Conservation (phyloP, 495 filamentous ascomycete genomes). For the Aspergillus leporis region DNA sequence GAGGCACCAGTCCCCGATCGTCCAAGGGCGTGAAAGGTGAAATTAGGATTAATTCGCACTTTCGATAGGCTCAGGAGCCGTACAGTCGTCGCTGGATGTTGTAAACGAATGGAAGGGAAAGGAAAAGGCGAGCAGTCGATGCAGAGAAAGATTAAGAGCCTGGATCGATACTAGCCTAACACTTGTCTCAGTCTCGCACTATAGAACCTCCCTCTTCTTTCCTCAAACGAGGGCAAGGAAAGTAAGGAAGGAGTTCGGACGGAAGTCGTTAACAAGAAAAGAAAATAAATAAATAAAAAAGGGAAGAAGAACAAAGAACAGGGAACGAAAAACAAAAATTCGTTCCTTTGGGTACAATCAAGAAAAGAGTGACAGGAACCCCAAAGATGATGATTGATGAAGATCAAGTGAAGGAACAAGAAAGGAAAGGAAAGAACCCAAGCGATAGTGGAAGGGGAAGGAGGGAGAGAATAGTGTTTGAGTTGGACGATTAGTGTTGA, state of each 20-base stretch:
- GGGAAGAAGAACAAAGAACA: not conserved
- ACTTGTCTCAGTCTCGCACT: conserved; percentile 20
- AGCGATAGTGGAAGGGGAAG: conserved; percentile 29
- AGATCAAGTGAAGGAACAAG: conserved; percentile 24
- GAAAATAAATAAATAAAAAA: not conserved
- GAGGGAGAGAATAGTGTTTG: conserved; percentile 17
- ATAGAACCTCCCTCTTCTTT: conserved; percentile 29
- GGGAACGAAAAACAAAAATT: not conserved
- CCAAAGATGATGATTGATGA: conserved; percentile 15
- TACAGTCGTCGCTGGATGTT: conserved; percentile 8
- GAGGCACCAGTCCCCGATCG: conserved; percentile 26
- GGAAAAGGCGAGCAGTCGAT: conserved; percentile 13
- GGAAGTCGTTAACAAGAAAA: conserved; percentile 15
- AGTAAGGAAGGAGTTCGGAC: conserved; percentile 24
- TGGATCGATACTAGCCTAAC: conserved; percentile 1
- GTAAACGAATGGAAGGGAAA: conserved; percentile 34
- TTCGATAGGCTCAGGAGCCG: conserved; percentile 10
- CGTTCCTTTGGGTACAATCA: conserved; percentile 11
- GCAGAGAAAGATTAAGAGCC: conserved; percentile 4
- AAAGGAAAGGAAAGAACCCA: conserved; percentile 31
- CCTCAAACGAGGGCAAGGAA: conserved; percentile 28
- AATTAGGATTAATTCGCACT: conserved; percentile 14
- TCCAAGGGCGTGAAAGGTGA: conserved; percentile 9
- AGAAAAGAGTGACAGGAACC: conserved; percentile 29
- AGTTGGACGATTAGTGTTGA: conserved; percentile 28